Evolutionary conservation across 768 basidiomycete genomes (phyloP).

Genomic region (Phylloporus rhodoxanthus): DNA sequence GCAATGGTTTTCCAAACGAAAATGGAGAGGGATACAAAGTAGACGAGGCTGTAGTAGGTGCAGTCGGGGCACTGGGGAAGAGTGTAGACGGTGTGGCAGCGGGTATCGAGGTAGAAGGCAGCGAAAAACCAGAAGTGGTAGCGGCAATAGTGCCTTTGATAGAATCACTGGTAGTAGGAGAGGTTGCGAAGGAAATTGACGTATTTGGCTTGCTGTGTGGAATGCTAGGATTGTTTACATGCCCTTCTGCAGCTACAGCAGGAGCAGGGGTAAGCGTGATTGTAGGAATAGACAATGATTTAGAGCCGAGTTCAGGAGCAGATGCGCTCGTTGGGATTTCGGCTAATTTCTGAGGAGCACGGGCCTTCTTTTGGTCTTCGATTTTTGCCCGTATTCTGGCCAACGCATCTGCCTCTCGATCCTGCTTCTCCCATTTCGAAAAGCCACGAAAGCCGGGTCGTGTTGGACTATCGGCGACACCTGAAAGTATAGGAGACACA

Average conservation of each 20-base stretch:
- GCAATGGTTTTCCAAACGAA: constrained; percentile 15
- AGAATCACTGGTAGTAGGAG: constrained; percentile 6
- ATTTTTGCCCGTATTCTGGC: constrained; percentile 56
- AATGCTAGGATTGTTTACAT: not conserved
- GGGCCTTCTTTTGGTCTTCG: constrained; percentile 40
- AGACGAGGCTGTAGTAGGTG: constrained; percentile 11
- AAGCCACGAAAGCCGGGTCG: constrained; percentile 41
- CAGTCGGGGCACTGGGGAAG: constrained; percentile 4
- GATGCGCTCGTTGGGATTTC: constrained; percentile 27
- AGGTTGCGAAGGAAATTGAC: constrained; percentile 11
- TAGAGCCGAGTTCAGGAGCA: constrained; percentile 19
- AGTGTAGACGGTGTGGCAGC: constrained; percentile 14
- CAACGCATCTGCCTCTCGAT: constrained; percentile 76
- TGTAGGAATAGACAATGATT: constrained; percentile 21
- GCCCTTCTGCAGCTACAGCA: constrained; percentile 3
- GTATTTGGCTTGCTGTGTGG: constrained; percentile 13
- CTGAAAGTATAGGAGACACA: constrained; percentile 23
- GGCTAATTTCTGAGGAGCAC: constrained; percentile 31
- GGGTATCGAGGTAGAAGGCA: constrained; percentile 24
- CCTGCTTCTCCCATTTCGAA: constrained; percentile 85
- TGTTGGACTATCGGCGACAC: constrained; percentile 54
- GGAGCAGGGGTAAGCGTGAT: constrained; percentile 27
- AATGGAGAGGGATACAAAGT: constrained; percentile 7
- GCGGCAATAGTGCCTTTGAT: constrained; percentile 3
- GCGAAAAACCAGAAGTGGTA: constrained; percentile 19